Evolutionary conservation across 257 asterid genomes (phyloP), one percentile per base, ranked within the genome.

Genomic region (Rauvolfia tetraphylla): DNA sequence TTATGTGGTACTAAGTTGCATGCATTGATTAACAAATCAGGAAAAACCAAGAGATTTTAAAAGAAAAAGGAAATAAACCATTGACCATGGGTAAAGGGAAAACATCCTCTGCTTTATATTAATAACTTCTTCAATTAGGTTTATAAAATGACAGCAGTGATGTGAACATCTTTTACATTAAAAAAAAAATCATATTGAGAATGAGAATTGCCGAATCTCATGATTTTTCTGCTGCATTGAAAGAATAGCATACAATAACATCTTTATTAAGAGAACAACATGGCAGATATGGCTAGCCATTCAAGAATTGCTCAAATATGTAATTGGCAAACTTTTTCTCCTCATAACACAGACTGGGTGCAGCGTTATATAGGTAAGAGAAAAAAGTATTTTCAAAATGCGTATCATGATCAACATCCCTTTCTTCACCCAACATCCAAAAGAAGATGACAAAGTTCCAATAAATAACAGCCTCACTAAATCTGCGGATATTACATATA

Each of bases 111-210:
- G 70, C 46, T 33, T 63, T 63, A 63, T 31, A 7, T 63, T 63
- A 63, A 33, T 63, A 23, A 48, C 29, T 36, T 36, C 46, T 39
- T 1, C 71, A 66, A n/a, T 36, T 36, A 66, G 14, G 27, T 36
- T 66, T 31, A 66, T 66, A 48, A 66, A 27, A 66, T 36, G 48
- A 66, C 42, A 36, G 71, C 68, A 74, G 27, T 38, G 42, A 13
- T 17, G 18, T 46, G 4, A 13, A n/a, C 18, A 6, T 31, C 23
- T 70, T 41, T 2, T 15, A 12, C 14, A 12, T 12, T 17, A 49
- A 12, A 13, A 49, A 49, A 12, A 49, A 5, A 49, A 49, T 49
- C 34, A 58, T 57, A 57, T 58, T 25, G 34, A 61, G 66, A 27
- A 61, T 61, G 15, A 61, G 67, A 13, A 29, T 27, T 27, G 22